phyloP scores from a whole-genome alignment of 768 basidiomycete species.

The Candolleomyces aberdarensis region DNA sequence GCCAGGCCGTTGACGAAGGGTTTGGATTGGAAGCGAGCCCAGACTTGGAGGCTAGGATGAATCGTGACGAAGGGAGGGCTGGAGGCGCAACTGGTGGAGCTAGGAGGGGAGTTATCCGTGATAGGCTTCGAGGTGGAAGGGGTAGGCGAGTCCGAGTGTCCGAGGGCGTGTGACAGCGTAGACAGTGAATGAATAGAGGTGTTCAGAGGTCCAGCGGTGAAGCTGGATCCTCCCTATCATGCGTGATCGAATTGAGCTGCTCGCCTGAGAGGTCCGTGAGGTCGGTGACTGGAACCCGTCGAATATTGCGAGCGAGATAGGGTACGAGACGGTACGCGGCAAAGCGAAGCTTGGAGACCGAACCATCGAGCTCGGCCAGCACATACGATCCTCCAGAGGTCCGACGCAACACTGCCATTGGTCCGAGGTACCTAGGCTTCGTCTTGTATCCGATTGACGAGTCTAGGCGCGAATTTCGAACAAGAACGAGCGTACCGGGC shows the following conservation, averaged over 20 bases:
- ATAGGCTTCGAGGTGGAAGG: no score
- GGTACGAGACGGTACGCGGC: slow-evolving; percentile 18
- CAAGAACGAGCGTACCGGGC: slow-evolving; percentile 26
- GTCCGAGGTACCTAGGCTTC: slow-evolving; percentile 29
- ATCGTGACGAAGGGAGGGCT: no score
- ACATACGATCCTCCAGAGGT: slow-evolving; percentile 23
- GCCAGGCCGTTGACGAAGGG: no score
- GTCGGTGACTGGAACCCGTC: neutral
- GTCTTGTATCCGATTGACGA: slow-evolving; percentile 24
- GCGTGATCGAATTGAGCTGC: neutral
- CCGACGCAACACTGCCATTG: slow-evolving; percentile 24
- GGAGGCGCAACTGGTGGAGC: no score
- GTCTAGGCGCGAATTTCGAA: slow-evolving; percentile 26
- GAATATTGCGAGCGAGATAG: slow-evolving; percentile 11
- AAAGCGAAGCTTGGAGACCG: slow-evolving; percentile 18
- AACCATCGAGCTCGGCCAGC: slow-evolving; percentile 23
- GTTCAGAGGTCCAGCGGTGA: neutral
- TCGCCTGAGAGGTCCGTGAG: neutral
- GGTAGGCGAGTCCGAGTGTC: neutral
- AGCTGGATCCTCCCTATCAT: neutral
- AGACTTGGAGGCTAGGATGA: no score
- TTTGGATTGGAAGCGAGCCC: no score
- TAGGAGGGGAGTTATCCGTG: no score
- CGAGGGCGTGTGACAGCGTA: neutral
- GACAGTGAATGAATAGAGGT: neutral